These are phyloP conservation scores for Emiliania huxleyi DNA, from an alignment of 78 protist genomes.

Conservation along the genomic window DNA sequence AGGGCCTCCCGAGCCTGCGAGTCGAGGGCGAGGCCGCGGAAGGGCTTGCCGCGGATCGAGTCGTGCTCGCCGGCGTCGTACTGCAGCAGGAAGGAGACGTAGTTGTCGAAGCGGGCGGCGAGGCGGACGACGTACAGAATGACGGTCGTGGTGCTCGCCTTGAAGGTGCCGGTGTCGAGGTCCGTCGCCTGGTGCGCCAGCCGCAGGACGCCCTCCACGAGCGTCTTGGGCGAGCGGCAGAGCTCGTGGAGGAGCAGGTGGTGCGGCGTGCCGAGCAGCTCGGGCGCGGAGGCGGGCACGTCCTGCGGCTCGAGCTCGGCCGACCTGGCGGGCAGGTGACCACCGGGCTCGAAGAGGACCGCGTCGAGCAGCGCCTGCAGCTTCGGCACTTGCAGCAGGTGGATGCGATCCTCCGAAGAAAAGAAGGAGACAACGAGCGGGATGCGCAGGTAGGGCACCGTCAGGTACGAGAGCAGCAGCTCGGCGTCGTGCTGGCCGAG, in stretches of 20 bases:
- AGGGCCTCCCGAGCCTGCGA: background rate
- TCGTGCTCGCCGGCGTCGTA: background rate
- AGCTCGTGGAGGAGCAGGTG: slow-evolving; percentile 61
- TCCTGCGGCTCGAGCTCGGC: background rate
- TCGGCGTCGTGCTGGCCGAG: slow-evolving; percentile 67
- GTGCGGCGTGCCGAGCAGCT: slow-evolving; percentile 46
- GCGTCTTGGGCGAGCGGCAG: background rate
- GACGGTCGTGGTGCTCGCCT: background rate
- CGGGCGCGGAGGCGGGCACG: slow-evolving; percentile 47
- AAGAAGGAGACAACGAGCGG: slow-evolving; percentile 56
- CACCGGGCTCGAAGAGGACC: slow-evolving; percentile 48
- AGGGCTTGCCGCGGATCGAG: background rate
- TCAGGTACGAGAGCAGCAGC: slow-evolving; percentile 64
- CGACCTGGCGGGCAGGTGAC: background rate
- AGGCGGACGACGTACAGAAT: slow-evolving; percentile 36
- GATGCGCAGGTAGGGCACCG: slow-evolving; percentile 55
- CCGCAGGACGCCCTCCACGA: background rate
- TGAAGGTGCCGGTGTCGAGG: slow-evolving; percentile 32
- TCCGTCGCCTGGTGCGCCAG: slow-evolving; percentile 34
- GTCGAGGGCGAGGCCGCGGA: background rate
- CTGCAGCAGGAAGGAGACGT: background rate
- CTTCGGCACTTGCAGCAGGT: slow-evolving; percentile 12
- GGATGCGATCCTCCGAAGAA: slow-evolving; percentile 57
- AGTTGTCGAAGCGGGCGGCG: slow-evolving; percentile 36
- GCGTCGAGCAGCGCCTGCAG: slow-evolving; percentile 26